phyloP scores from a whole-genome alignment of 306 rosid species.

The Hippophae tibetana region DNA sequence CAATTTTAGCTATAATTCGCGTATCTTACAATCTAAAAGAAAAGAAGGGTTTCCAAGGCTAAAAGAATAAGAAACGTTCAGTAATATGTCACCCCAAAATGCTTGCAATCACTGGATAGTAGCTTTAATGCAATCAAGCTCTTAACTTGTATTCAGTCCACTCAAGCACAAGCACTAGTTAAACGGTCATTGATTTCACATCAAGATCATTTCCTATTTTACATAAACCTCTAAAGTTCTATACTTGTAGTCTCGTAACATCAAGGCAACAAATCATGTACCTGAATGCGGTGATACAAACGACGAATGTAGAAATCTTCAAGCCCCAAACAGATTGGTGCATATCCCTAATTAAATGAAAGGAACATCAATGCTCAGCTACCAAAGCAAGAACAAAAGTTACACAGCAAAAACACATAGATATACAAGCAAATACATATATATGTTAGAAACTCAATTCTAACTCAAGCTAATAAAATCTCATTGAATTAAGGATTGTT shows the following conservation, averaged over 20 bases:
- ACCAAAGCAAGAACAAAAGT: not conserved
- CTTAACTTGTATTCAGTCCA: too few species aligned
- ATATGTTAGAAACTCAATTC: not conserved
- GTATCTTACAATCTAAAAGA: too few species aligned
- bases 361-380: not conserved
- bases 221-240: not conserved
- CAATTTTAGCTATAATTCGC: too few species aligned
- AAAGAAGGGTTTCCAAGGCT: too few species aligned
- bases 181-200: not conserved
- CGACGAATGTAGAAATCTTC: conserved; percentile 73
- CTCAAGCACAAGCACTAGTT: too few species aligned
- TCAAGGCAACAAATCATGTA: not conserved
- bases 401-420: not conserved
- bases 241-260: not conserved
- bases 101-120: too few species aligned
- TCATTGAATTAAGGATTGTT: too few species aligned
- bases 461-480: too few species aligned
- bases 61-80: too few species aligned
- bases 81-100: too few species aligned
- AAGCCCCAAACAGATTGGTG: conserved; percentile 71
- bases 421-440: not conserved
- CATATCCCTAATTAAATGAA: conserved; percentile 43
- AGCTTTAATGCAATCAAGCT: too few species aligned
- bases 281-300: conserved; percentile 61
- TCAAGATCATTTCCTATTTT: not conserved